Conservation (phyloP, 768 basidiomycete species). For the Lactarius quietus region DNA sequence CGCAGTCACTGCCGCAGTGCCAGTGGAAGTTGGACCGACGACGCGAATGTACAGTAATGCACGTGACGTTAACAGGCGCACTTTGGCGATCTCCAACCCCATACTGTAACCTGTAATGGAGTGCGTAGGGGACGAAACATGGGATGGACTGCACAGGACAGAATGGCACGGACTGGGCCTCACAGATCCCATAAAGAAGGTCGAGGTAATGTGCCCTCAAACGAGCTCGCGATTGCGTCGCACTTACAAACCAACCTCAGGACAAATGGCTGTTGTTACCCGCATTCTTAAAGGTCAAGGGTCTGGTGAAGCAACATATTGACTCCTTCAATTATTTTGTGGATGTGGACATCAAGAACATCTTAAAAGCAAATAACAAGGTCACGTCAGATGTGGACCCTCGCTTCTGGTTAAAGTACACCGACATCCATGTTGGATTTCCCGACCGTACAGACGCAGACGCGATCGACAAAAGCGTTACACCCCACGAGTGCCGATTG, state of each 20-base stretch:
- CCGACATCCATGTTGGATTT: slow-evolving; percentile 89
- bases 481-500: slow-evolving; percentile 95
- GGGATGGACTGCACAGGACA: slow-evolving; percentile 54
- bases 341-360: slow-evolving; percentile 94
- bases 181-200: slow-evolving; percentile 85
- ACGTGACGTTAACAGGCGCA: too few relatives aligned
- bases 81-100: background rate
- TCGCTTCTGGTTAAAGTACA: slow-evolving; percentile 94
- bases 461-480: slow-evolving; percentile 75
- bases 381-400: slow-evolving; percentile 97
- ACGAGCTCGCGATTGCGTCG: background rate
- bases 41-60: background rate
- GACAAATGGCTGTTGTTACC: slow-evolving; percentile 99
- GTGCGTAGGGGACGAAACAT: slow-evolving; percentile 42
- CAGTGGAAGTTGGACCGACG: too few relatives aligned
- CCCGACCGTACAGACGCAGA: slow-evolving; percentile 86
- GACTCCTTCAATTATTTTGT: slow-evolving; percentile 99
- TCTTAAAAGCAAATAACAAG: slow-evolving; percentile 89
- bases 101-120: background rate
- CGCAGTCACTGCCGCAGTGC: background rate
- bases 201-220: slow-evolving; percentile 69
- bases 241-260: slow-evolving; percentile 38
- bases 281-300: slow-evolving; percentile 95
- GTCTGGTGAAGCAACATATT: slow-evolving; percentile 98
- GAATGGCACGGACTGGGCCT: slow-evolving; percentile 75